Percentiles rank a stretch among this genome's conserved stretches.
These are phyloP conservation scores for Trichoderma sp. DNA, from an alignment of 2,329 filamentous ascomycete species.

Conservation along the genomic window DNA sequence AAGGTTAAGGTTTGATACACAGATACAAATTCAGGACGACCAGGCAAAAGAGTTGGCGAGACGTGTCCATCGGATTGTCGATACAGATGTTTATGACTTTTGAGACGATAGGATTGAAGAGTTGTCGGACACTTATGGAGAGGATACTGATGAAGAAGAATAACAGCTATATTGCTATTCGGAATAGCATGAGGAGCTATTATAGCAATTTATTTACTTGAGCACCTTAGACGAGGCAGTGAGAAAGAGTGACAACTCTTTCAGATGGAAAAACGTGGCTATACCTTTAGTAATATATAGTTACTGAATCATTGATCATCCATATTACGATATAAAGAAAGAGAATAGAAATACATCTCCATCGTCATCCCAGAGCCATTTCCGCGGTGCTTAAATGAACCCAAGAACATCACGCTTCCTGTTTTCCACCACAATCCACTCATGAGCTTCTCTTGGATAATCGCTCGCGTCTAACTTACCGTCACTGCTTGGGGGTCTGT, in stretches of 20 bases:
- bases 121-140: not conserved
- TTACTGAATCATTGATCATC: not conserved
- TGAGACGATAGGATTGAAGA: not conserved
- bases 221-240: not conserved
- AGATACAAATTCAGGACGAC: not conserved
- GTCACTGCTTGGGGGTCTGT: conserved; percentile 25
- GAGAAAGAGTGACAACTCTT: not conserved
- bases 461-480: not conserved
- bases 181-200: not conserved
- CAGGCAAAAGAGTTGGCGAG: not conserved
- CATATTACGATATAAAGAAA: not conserved
- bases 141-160: not conserved
- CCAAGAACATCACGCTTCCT: conserved; percentile 15
- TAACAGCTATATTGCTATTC: not conserved
- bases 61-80: not conserved
- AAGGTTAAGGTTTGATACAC: not conserved
- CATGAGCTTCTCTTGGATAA: not conserved
- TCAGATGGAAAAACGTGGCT: not conserved
- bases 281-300: not conserved
- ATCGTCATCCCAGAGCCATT: not conserved
- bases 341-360: not conserved
- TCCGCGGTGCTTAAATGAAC: not conserved
- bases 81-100: too few species aligned
- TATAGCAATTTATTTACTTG: not conserved
- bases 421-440: conserved; percentile 2